Evolutionary conservation across 2,329 filamentous ascomycete species (phyloP), one percentile per base, ranked within the genome.

Genomic region (Aspergillus ibericus): DNA sequence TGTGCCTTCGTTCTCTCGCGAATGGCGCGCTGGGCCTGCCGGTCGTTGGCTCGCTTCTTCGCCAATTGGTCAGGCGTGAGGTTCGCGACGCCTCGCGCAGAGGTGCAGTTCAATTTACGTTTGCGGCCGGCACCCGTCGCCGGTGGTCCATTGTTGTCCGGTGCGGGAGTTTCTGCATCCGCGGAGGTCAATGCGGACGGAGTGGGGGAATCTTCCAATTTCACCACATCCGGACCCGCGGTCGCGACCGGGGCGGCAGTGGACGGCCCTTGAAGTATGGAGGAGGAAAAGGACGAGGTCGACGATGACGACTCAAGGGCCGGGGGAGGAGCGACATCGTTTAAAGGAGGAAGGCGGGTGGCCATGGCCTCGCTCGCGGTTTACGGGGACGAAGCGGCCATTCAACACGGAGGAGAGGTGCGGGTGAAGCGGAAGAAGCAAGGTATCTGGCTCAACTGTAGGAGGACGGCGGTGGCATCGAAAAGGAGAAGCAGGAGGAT

Each of bases 11-110:
- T 95, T 56, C 91, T 85, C 77, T 93, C 90, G 42, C 91, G 84
- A 59, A 96, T 95, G 38, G 90, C 91, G 50, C 91, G 85, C 73
- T 96, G 91, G 29, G 91, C 92, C 74, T 96, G 91, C 58, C 91
- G 87, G 72, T 96, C 91, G 83, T 96, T 96, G 69, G 91, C 91
- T 63, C 93, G 84, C 80, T 96, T 97, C 75, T 92, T 90, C 29
- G 89, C 91, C 59, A 96, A 84, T 77, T 96, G 93, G 61, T 93
- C 90, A 5, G 92, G 90, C 10, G 91, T 96, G 71, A 96, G 82
- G 69, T 90, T 93, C 63, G 92, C 91, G 56, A 96, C 92, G 63
- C 90, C 92, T 65, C 92, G 86, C 59, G 89, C 79, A 47, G 75
- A 74, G 22, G 73, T 64, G 58, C 68, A 75, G 40, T 72, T 70